Percentiles rank a stretch among this genome's conserved stretches.
Evolutionary conservation across 1,284 basidiomycete species (phyloP).

Genomic region (Sphaerobolus stellatus): DNA sequence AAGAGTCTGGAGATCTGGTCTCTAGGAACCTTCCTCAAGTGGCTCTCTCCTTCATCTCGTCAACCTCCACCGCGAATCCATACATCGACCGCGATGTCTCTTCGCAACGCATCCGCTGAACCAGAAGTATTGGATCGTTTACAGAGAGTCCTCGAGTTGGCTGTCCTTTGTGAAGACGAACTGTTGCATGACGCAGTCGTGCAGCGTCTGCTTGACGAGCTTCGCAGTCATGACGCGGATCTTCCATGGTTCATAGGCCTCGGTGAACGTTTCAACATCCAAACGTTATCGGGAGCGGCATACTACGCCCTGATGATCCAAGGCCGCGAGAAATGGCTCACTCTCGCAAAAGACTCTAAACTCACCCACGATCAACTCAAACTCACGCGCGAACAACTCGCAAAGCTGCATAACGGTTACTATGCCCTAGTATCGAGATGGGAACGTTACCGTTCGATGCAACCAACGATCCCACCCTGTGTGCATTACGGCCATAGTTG

Average conservation of each 20-base stretch:
- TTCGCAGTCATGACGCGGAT: conserved; percentile 56
- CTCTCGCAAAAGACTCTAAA: conserved; percentile 39
- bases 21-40: conserved; percentile 62
- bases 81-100: conserved; percentile 31
- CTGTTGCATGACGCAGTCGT: conserved; percentile 58
- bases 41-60: conserved; percentile 40
- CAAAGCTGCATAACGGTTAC: conserved; percentile 63
- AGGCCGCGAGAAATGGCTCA: conserved; percentile 38
- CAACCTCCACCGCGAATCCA: conserved; percentile 57
- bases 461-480: conserved; percentile 59
- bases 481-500: conserved; percentile 60
- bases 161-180: conserved; percentile 61
- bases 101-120: conserved; percentile 22
- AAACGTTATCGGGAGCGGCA: conserved; percentile 55
- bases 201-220: conserved; percentile 52
- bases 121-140: conserved; percentile 46
- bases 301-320: conserved; percentile 69
- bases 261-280: conserved; percentile 61
- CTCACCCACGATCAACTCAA: conserved; percentile 51
- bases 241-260: conserved; percentile 68
- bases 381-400: conserved; percentile 52
- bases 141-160: conserved; percentile 57
- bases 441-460: conserved; percentile 56
- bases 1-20: conserved; percentile 67
- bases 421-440: conserved; percentile 61